Evolutionary conservation across 441 rosid species (phyloP), one percentile per base, ranked within the genome.

Genomic region (Dalechampia spathulata): DNA sequence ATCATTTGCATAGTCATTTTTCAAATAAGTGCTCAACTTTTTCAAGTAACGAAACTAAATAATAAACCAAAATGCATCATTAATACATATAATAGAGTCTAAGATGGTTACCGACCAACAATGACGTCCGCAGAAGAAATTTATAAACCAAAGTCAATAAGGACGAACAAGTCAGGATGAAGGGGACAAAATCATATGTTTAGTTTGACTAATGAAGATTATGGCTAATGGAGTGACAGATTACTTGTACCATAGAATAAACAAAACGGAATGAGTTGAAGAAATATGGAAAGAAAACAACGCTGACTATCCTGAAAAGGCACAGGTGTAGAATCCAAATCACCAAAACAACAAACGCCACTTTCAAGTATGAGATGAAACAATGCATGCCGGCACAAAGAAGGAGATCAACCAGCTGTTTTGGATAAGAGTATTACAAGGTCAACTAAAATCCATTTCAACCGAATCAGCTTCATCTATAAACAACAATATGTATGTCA

Each of bases 121-220:
- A n/a, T n/a, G n/a, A n/a, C n/a, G n/a, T n/a, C n/a, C n/a, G n/a
- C n/a, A n/a, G n/a, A n/a, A n/a, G n/a, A n/a, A n/a, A n/a, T n/a
- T n/a, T n/a, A n/a, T n/a, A 43, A 7, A 30, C 34, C 8, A 3
- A 64, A 55, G 58, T 65, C 63, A 57, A 55, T 23, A 39, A 30
- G 56, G 21, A 40, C 20, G 60, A 55, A 67, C 45, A 3, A 6
- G 52, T 46, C 63, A 46, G 44, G 38, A 55, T 55, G 5, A 39
- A 20, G 3, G 39, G 22, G 43, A 30, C 34, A 30, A 30, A 30
- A 4, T 3, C 8, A 8, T 27, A 62, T 19, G 27, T 0, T 15
- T 27, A 46, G 17, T 21, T 54, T 27, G 45, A 52, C 57, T 41
- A 27, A 7, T n/a, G 11, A 8, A 61, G 23, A 13, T 36, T 40